Evolutionary conservation across 2,329 filamentous ascomycete genomes (phyloP), one percentile per base, ranked within the genome.

Genomic region (Diaporthe australafricana): DNA sequence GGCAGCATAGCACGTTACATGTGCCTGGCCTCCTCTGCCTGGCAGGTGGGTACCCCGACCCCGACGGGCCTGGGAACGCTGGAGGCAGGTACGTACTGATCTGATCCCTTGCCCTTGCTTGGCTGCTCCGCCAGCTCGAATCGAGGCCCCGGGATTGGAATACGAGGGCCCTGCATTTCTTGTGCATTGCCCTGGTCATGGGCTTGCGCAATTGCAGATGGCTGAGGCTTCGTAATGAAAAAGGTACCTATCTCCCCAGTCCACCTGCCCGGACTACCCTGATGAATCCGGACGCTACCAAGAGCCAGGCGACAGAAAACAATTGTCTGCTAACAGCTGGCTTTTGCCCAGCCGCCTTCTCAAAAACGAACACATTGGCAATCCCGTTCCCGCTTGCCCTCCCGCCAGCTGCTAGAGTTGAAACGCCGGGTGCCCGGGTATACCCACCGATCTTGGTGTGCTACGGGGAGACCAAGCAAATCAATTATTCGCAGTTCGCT

Each of bases 211-310:
- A 65, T 50, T 48, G 45, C 45, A 38, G 30, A 65, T 65, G 60
- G 60, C 60, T 65, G 60, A 65, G 60, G n/a, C 60, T 65, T 65
- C 60, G 60, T 65, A 50, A 50, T 38, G 60, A 42, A 65, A 63
- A 63, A 63, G 57, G 57, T 63, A 42, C 38, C 3, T 40, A 40
- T 40, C 14, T 40, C 38, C 38, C 38, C 32, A 35, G 32, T 35
- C 32, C 14, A 16, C 38, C 57, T 48, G 48, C 42, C 57, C 14
- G 16, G 40, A 16, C 42, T 14, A 40, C 38, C 5, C 32, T 35
- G 32, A 35, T 35, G 32, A 35, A 35, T 35, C 5, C 32, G 5
- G 32, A 35, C 32, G 9, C 32, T 35, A 35, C 32, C 32, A 5
- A 35, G 32, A 35, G 5, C 32, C 9, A 35, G 32, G 32, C 32